Evolutionary conservation across 192 early-diverging fungal genomes (phyloP).

Genomic region (Podila minutissima): DNA sequence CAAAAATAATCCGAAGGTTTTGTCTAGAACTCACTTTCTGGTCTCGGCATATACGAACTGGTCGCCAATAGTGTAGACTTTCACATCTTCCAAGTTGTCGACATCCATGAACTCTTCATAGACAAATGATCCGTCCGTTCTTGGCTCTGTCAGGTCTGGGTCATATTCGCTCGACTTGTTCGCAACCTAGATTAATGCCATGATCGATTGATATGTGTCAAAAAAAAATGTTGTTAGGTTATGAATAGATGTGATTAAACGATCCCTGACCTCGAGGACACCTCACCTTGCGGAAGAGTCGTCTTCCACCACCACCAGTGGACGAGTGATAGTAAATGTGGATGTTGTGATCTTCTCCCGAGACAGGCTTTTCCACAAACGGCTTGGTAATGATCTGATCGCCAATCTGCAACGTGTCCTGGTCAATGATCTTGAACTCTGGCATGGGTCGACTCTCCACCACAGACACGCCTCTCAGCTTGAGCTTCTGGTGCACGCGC

Average conservation of each 20-base stretch:
- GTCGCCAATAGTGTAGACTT: constrained; percentile 93
- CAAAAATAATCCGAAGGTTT: background rate
- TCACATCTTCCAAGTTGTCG: constrained; percentile 94
- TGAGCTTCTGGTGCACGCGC: constrained; percentile 60
- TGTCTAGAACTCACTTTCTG: constrained; percentile 69
- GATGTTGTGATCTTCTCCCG: constrained; percentile 97
- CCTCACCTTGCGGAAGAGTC: constrained; percentile 78
- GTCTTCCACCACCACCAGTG: constrained; percentile 82
- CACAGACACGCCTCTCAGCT: constrained; percentile 58
- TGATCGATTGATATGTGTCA: too few species aligned
- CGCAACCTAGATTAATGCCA: constrained; percentile 61
- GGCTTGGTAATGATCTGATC: constrained; percentile 81
- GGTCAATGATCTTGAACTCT: constrained; percentile 58
- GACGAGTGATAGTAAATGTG: constrained; percentile 90
- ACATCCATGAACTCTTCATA: constrained; percentile 96
- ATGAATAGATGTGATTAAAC: too few species aligned
- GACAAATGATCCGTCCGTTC: constrained; percentile 83
- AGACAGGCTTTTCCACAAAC: constrained; percentile 97
- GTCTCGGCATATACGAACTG: constrained; percentile 92
- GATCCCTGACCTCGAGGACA: background rate
- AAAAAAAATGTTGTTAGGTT: background rate
- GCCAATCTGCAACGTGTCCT: constrained; percentile 77
- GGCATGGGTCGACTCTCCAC: constrained; percentile 43
- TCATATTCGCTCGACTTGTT: constrained; percentile 96
- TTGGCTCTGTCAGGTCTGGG: constrained; percentile 67